phyloP scores from a whole-genome alignment of 2,329 filamentous ascomycete species.

The Penicillium sp. region DNA sequence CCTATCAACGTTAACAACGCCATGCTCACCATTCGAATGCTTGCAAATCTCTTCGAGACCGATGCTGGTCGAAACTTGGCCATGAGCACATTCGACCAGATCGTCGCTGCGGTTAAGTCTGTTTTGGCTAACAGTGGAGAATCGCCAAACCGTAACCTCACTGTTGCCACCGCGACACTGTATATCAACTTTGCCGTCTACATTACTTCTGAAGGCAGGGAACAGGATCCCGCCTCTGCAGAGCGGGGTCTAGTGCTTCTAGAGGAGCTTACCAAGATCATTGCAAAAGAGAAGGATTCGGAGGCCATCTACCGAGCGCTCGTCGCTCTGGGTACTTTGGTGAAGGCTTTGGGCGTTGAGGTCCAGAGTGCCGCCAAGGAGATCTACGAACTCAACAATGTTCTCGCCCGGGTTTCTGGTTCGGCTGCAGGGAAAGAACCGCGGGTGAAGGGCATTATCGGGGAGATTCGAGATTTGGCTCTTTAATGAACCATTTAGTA shows the following conservation, averaged over 20 bases:
- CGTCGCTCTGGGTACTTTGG: conserved; percentile 77
- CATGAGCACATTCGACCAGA: conserved; percentile 58
- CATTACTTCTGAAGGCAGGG: conserved; percentile 52
- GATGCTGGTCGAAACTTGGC: conserved; percentile 68
- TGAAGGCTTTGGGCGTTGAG: conserved; percentile 59
- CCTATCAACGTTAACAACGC: conserved; percentile 73
- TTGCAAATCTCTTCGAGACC: conserved; percentile 82
- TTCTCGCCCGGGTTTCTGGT: conserved; percentile 49
- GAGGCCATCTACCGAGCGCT: conserved; percentile 82
- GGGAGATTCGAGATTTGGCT: conserved; percentile 55
- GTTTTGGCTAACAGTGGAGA: conserved; percentile 56
- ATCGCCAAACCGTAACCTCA: conserved; percentile 71
- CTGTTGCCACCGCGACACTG: conserved; percentile 77
- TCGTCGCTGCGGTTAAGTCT: conserved; percentile 63
- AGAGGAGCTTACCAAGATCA: conserved; percentile 61
- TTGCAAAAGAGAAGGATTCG: conserved; percentile 68
- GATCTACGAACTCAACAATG: conserved; percentile 53
- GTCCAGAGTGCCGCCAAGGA: conserved; percentile 60
- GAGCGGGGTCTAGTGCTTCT: conserved; percentile 57
- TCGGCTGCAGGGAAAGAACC: conserved; percentile 57
- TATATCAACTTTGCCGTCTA: conserved; percentile 84
- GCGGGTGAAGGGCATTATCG: conserved; percentile 59
- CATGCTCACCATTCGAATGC: conserved; percentile 80
- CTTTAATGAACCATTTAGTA: conserved; percentile 9
- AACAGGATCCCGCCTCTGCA: conserved; percentile 42